Conservation (phyloP, 805 yeast genomes). For the Candida taoyuanica region DNA sequence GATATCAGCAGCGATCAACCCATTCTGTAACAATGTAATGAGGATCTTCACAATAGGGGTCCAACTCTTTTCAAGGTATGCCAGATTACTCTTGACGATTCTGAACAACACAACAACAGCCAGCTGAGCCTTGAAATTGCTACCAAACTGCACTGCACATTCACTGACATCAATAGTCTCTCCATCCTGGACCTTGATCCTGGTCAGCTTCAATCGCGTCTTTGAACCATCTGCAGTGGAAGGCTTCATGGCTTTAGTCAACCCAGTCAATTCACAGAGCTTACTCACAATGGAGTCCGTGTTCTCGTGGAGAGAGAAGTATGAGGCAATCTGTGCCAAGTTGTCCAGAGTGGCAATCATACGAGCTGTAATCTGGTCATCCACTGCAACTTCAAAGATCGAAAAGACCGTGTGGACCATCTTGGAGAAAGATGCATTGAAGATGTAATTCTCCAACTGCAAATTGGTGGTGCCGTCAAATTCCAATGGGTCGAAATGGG, state of each 20-base stretch:
- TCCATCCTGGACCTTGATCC: slow-evolving; percentile 26
- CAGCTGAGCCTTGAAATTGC: slow-evolving; percentile 87
- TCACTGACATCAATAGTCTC: slow-evolving; percentile 67
- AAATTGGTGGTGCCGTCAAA: slow-evolving; percentile 30
- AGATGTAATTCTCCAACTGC: slow-evolving; percentile 69
- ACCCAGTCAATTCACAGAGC: slow-evolving; percentile 64
- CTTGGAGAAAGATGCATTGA: slow-evolving; percentile 56
- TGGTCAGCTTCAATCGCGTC: slow-evolving; percentile 19
- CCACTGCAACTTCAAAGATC: slow-evolving; percentile 83
- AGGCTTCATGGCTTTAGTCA: slow-evolving; percentile 30
- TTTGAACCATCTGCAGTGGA: slow-evolving; percentile 3
- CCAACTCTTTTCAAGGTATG: slow-evolving; percentile 50
- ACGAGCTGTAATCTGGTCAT: slow-evolving; percentile 82
- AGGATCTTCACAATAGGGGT: slow-evolving; percentile 51
- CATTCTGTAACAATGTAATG: slow-evolving; percentile 63
- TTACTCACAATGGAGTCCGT: slow-evolving; percentile 64
- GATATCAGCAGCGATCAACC: slow-evolving; percentile 61
- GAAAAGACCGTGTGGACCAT: slow-evolving; percentile 69
- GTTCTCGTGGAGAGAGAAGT: slow-evolving; percentile 49
- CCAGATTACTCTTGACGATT: slow-evolving; percentile 55
- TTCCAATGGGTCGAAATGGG: slow-evolving; percentile 18
- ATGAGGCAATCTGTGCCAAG: slow-evolving; percentile 70
- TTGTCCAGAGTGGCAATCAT: slow-evolving; percentile 87
- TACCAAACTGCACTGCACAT: slow-evolving; percentile 76
- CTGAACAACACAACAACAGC: slow-evolving; percentile 84